These are phyloP conservation scores for Lipomyces yamadae DNA, from an alignment of 805 yeast species.

Conservation along the genomic window DNA sequence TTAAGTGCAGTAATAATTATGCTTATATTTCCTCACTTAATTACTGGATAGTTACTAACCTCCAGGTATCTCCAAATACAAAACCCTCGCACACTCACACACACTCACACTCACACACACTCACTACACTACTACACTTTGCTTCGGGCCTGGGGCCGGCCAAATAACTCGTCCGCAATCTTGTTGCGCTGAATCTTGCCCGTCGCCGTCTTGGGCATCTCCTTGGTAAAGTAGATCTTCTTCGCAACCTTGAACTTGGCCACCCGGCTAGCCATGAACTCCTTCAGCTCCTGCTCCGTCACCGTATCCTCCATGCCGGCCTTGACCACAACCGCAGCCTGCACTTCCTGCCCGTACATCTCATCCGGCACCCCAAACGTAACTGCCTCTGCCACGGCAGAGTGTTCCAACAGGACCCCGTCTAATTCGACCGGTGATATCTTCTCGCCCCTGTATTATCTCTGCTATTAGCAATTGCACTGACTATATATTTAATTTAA, in stretches of 20 bases:
- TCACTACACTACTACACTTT: slow-evolving; percentile 40
- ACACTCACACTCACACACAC: too few relatives aligned
- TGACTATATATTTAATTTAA: too few relatives aligned
- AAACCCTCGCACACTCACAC: too few relatives aligned
- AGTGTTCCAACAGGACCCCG: slow-evolving; percentile 61
- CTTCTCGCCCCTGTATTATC: slow-evolving; percentile 62
- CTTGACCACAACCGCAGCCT: slow-evolving; percentile 68
- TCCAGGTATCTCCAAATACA: too few relatives aligned
- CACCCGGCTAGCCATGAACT: slow-evolving; percentile 53
- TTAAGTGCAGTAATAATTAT: too few relatives aligned
- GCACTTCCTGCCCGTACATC: slow-evolving; percentile 72
- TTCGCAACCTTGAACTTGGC: slow-evolving; percentile 66
- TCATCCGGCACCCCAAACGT: slow-evolving; percentile 69
- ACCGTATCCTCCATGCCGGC: slow-evolving; percentile 41
- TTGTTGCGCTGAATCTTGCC: slow-evolving; percentile 75
- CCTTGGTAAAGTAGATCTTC: slow-evolving; percentile 60
- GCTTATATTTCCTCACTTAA: too few relatives aligned
- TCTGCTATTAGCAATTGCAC: background rate
- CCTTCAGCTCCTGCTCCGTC: slow-evolving; percentile 53
- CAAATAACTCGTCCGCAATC: slow-evolving; percentile 58
- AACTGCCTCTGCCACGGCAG: slow-evolving; percentile 71
- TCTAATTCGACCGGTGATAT: slow-evolving; percentile 76
- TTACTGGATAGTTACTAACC: too few relatives aligned
- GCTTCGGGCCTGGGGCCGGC: slow-evolving; percentile 40
- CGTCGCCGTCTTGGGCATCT: slow-evolving; percentile 75